Conservation (phyloP, 768 basidiomycete species). For the Leccinellum rugosiceps region DNA sequence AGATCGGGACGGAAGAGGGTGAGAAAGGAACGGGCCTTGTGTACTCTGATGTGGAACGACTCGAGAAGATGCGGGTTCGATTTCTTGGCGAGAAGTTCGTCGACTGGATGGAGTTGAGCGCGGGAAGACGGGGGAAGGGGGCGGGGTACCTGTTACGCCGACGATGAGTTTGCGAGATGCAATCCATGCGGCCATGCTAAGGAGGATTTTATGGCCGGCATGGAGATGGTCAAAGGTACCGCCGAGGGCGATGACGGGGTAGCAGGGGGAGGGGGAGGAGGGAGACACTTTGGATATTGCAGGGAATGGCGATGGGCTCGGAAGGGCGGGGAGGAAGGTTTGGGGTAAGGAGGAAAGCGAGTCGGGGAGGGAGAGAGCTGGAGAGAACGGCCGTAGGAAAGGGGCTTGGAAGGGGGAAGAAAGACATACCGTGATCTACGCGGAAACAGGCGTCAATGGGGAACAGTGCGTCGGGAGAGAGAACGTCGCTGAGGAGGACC, state of each 20-base stretch:
- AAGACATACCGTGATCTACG: slow-evolving; percentile 44
- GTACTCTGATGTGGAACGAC: slow-evolving; percentile 51
- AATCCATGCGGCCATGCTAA: slow-evolving; percentile 90
- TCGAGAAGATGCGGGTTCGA: slow-evolving; percentile 66
- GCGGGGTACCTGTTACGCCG: slow-evolving; percentile 71
- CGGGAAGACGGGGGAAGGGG: slow-evolving; percentile 3
- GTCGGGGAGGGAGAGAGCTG: slow-evolving; percentile 39
- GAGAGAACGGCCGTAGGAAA: slow-evolving; percentile 7
- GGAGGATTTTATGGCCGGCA: slow-evolving; percentile 93
- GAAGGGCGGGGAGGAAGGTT: slow-evolving; percentile 13
- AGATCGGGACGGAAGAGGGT: slow-evolving; percentile 64
- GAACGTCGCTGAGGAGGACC: slow-evolving; percentile 64
- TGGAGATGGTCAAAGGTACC: slow-evolving; percentile 99
- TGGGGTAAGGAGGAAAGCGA: slow-evolving; percentile 38
- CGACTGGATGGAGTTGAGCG: slow-evolving; percentile 45
- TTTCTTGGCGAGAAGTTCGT: slow-evolving; percentile 69
- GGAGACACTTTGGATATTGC: background rate
- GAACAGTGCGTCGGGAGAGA: slow-evolving; percentile 39
- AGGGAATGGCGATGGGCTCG: background rate
- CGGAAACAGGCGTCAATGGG: slow-evolving; percentile 40
- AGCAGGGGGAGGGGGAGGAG: slow-evolving; percentile 19
- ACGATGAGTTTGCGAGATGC: slow-evolving; percentile 78
- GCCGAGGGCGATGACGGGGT: slow-evolving; percentile 80
- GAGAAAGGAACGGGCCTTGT: slow-evolving; percentile 65
- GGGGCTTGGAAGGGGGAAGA: background rate